Evolutionary conservation across 2,329 filamentous ascomycete species (phyloP).

Genomic region (Epichloe sibirici): DNA sequence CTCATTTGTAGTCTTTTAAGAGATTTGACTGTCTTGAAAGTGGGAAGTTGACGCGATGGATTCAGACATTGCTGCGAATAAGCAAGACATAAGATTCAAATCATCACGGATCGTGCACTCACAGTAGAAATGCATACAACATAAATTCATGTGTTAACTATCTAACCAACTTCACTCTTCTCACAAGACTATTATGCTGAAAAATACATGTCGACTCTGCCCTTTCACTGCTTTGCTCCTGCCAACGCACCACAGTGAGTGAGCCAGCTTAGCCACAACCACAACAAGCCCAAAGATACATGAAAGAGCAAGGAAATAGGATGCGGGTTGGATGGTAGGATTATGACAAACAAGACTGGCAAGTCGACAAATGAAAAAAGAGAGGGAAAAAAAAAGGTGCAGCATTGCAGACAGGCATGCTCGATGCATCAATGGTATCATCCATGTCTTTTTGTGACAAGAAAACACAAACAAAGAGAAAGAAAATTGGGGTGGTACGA

Average conservation of each 20-base stretch:
- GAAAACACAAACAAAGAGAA: constrained; percentile 19
- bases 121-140: background rate
- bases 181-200: background rate
- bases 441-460: constrained; percentile 23
- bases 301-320: background rate
- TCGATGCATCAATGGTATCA: constrained; percentile 31
- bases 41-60: too few species aligned
- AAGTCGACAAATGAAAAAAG: constrained; percentile 11
- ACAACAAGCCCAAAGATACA: background rate
- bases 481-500: constrained; percentile 4
- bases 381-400: constrained; percentile 10
- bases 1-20: too few species aligned
- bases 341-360: constrained; percentile 5
- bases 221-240: background rate
- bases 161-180: background rate
- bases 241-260: background rate
- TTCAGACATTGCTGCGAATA: too few species aligned
- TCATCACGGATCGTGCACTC: too few species aligned
- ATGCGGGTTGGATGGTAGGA: background rate
- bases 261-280: background rate
- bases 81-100: too few species aligned
- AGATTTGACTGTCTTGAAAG: too few species aligned
- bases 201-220: background rate
- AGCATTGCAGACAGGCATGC: constrained; percentile 18
- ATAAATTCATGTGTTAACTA: background rate